A percentile compares a stretch with the other conserved stretches of the same genome.
Conservation (phyloP, 2,329 filamentous ascomycete genomes). For the Monilinia aucupariae region DNA sequence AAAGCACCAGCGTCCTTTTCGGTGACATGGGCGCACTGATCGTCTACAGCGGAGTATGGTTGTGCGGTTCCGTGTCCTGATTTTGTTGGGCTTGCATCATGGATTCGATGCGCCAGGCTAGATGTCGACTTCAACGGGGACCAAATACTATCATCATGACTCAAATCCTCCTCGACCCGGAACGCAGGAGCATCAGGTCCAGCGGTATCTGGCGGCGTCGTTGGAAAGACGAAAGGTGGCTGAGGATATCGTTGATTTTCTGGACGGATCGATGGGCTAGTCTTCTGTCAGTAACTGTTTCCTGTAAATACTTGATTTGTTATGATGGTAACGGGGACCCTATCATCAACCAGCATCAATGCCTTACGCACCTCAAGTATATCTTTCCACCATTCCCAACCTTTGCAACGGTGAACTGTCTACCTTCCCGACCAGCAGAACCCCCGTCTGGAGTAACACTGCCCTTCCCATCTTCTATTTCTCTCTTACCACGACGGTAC, state of each 20-base stretch:
- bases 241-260: conserved; percentile 57
- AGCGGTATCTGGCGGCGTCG: conserved; percentile 55
- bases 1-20: conserved; percentile 60
- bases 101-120: conserved; percentile 38
- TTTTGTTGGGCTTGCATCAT: conserved; percentile 17
- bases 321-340: conserved; percentile 11
- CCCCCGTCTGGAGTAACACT: conserved; percentile 56
- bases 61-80: conserved; percentile 54
- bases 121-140: conserved; percentile 31
- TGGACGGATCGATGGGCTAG: conserved; percentile 56
- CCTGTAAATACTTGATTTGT: conserved; percentile 15
- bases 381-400: conserved; percentile 79
- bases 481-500: conserved; percentile 27
- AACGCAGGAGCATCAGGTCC: conserved; percentile 45
- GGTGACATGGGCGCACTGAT: conserved; percentile 49
- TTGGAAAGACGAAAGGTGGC: conserved; percentile 54
- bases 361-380: conserved; percentile 70
- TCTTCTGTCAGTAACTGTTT: conserved; percentile 24
- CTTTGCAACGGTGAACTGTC: conserved; percentile 67
- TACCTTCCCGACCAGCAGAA: conserved; percentile 44
- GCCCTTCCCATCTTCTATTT: conserved; percentile 47
- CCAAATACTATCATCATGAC: conserved; percentile 32
- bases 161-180: conserved; percentile 28
- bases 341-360: conserved; percentile 22
- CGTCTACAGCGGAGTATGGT: conserved; percentile 73